These are phyloP conservation scores for Pseudogymnoascus verrucosus DNA, from an alignment of 2,329 filamentous ascomycete genomes.

Conservation along the genomic window DNA sequence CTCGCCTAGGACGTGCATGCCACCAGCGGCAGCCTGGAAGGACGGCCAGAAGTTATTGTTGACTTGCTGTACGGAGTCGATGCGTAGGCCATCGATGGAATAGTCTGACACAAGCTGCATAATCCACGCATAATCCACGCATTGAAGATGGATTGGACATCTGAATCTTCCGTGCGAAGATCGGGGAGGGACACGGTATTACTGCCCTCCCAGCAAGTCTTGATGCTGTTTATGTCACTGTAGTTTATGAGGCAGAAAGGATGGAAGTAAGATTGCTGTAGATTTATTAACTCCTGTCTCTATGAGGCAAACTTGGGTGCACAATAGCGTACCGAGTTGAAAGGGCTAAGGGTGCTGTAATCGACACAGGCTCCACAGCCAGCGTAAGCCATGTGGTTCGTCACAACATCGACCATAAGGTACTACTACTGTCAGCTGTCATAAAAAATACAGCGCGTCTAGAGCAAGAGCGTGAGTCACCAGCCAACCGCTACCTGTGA, in stretches of 20 bases:
- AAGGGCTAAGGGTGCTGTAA: constrained; percentile 16
- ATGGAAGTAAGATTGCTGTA: constrained; percentile 19
- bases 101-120: constrained; percentile 35
- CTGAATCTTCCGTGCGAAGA: constrained; percentile 33
- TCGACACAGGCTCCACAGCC: constrained; percentile 13
- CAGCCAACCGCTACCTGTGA: too few species aligned
- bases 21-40: constrained; percentile 29
- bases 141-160: constrained; percentile 30
- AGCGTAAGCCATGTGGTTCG: constrained; percentile 36
- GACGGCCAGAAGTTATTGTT: constrained; percentile 32
- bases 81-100: constrained; percentile 39
- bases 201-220: constrained; percentile 39
- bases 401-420: constrained; percentile 43
- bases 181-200: constrained; percentile 34
- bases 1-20: constrained; percentile 40
- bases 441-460: too few species aligned
- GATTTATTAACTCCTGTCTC: background rate
- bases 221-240: constrained; percentile 23
- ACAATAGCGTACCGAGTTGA: constrained; percentile 10
- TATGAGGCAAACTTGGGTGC: background rate
- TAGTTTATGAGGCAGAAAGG: constrained; percentile 22
- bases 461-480: too few species aligned
- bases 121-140: constrained; percentile 29
- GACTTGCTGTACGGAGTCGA: constrained; percentile 42
- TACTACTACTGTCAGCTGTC: constrained; percentile 21